Conservation (phyloP, 164 flowering plant genomes). For the Malania oleifera region DNA sequence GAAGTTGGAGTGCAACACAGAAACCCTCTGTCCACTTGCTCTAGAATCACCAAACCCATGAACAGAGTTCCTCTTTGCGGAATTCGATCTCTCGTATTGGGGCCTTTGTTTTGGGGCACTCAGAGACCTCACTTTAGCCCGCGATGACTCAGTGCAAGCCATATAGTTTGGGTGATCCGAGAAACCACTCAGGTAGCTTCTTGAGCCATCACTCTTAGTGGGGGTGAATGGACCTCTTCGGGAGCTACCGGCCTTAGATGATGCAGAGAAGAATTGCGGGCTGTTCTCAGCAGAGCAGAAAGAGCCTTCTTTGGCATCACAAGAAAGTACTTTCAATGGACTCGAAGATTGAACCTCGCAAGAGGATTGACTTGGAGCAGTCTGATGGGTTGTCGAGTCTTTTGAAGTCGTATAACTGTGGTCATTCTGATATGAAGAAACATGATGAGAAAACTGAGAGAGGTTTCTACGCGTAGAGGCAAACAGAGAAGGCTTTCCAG, state of each 20-base stretch:
- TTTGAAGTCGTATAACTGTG: conserved; percentile 35
- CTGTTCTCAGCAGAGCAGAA: conserved; percentile 49
- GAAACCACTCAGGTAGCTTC: conserved; percentile 42
- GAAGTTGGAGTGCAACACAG: conserved; percentile 45
- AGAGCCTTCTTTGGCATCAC: conserved; percentile 27
- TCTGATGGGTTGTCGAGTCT: conserved; percentile 1
- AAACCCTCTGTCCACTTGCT: conserved; percentile 28
- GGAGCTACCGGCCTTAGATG: conserved; percentile 34
- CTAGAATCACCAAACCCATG: conserved; percentile 41
- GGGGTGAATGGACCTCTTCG: conserved; percentile 48
- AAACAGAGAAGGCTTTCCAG: conserved; percentile 21
- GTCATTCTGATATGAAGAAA: conserved; percentile 24
- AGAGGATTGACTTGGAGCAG: background rate
- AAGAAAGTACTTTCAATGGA: conserved; percentile 3
- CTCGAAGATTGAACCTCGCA: background rate
- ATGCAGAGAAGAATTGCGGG: conserved; percentile 41
- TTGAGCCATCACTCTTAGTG: conserved; percentile 43
- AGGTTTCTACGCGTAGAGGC: conserved; percentile 26
- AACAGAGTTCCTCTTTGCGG: conserved; percentile 36
- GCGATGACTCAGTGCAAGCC: conserved; percentile 55
- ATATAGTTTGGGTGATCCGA: conserved; percentile 59
- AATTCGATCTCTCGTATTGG: conserved; percentile 45
- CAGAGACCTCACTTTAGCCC: conserved; percentile 48
- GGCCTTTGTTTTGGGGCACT: conserved; percentile 67
- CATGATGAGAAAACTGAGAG: conserved; percentile 24